Base-by-base conservation (phyloP, 495 filamentous ascomycete species). In the Parachaetomium inaequale region DNA sequence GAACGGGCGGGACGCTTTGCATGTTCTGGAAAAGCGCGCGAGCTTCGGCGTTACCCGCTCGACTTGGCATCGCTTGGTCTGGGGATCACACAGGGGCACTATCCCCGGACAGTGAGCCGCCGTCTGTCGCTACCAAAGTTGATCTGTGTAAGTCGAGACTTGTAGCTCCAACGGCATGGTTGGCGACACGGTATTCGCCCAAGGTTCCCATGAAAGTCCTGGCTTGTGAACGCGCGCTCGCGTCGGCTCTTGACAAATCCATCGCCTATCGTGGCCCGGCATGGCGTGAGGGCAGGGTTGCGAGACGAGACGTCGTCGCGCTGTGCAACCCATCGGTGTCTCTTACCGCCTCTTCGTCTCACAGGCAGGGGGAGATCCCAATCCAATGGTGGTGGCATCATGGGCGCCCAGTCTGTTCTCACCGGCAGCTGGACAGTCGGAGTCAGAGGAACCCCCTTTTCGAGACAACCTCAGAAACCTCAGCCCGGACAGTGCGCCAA, bases 271-370 rank as follows among this genome's bases (percentile, higher is more conserved):
- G 15, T 8, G n/a, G 21, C 10, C 4, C 23, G 8, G 5, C 42
- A 14, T 49, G 29, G 25, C 45, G 25, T 8, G 15, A 28, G 0
- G 56, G 12, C 29, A 47, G 21, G 29, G 56, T 29, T 40, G 5
- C 45, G 46, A 59, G 17, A 38, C 6, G 7, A 59, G 31, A 40
- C 32, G 19, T 4, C 38, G 29, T 43, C 15, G 42, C 32, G 62
- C 43, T 19, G 60, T 63, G 60, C 60, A 50, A 63, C 64, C 54
- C 49, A 59, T 52, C 34, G 38, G 12, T 29, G 12, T 56, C 38
- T 56, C 55, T 66, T 66, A 69, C 67, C 64, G 67, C 67, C 46
- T 66, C 58, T 66, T 66, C 50, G 49, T 61, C 51, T 61, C n/a
- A 61, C 38, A 32, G 26, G 23, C 34, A 29, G 31, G 38, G 59